Evolutionary conservation across 2,329 filamentous ascomycete species (phyloP).

Genomic region (Fusarium sp.): DNA sequence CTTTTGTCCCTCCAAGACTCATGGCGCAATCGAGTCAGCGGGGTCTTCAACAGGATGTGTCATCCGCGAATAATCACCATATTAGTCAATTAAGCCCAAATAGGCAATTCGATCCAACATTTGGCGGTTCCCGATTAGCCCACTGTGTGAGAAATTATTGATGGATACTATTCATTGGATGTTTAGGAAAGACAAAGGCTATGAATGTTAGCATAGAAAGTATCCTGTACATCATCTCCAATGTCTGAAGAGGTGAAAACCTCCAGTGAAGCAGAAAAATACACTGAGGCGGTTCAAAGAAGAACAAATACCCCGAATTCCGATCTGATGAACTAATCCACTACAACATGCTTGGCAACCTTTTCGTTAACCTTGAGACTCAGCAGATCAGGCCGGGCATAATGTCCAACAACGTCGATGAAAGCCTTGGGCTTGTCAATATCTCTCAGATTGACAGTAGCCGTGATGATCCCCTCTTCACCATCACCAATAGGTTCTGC

Average conservation of each 20-base stretch:
- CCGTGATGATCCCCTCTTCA: not conserved
- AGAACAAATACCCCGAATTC: rapidly evolving
- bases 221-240: not conserved
- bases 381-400: not conserved
- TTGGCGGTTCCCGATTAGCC: no score
- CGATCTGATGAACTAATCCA: not conserved
- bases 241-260: rapidly evolving
- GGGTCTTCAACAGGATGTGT: not conserved
- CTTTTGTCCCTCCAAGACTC: not conserved
- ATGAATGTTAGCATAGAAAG: not conserved
- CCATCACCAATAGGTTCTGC: not conserved
- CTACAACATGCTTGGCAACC: not conserved
- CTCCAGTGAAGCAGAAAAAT: no score
- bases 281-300: no score
- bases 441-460: not conserved
- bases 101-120: not conserved
- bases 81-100: not conserved
- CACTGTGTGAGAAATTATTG: no score
- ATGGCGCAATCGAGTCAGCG: not conserved
- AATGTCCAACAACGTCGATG: slow-evolving; percentile 7
- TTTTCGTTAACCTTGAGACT: slow-evolving; percentile 6
- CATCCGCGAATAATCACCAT: not conserved
- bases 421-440: slow-evolving; percentile 4
- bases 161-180: not conserved
- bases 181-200: not conserved